Evolutionary conservation across 2,329 filamentous ascomycete species (phyloP), one percentile per base, ranked within the genome.

Genomic region (Microdochium bolleyi): DNA sequence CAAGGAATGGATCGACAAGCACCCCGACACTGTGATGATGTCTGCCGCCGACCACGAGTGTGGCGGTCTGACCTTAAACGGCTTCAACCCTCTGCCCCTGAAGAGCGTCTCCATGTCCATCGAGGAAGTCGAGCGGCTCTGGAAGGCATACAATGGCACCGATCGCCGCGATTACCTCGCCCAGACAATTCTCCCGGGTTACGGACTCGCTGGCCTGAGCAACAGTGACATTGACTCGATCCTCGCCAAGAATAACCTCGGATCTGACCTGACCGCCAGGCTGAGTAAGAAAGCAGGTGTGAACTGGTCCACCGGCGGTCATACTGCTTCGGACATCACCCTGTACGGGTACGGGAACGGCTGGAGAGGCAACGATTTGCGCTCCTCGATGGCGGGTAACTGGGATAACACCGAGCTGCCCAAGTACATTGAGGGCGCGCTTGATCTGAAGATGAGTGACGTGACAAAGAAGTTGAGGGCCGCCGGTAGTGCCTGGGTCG

Each of bases 31-130:
- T 1, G 59, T 67, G 49, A 63, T 73, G 55, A 62, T 73, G 50
- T 67, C 66, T 13, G 70, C 68, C 14, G 70, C 70, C 0, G 70
- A 73, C 55, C 68, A 73, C 55, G 69, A 73, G 55, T 68, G 64
- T 24, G 70, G 70, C 27, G 70, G 69, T 13, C 57, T 72, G 46
- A 70, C 70, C 0, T 60, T 70, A 11, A 65, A 66, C 30, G 68
- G 68, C 49, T 71, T 63, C 56, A 63, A 70, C 49, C 69, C 69
- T 1, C 56, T 62, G 1, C 61, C 63, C 2, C 61, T 72, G 7
- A 58, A 60, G 11, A 55, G 54, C 16, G 63, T 62, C 1, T 64
- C 54, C 25, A 63, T 64, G 54, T 66, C 68, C 2, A 60, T 60
- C 8, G 68, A 72, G 53, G 54, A 60, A 22, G 59, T 68, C 25